Base-by-base conservation (phyloP, 2,329 filamentous ascomycete genomes). In the Orbilia brochopaga region DNA sequence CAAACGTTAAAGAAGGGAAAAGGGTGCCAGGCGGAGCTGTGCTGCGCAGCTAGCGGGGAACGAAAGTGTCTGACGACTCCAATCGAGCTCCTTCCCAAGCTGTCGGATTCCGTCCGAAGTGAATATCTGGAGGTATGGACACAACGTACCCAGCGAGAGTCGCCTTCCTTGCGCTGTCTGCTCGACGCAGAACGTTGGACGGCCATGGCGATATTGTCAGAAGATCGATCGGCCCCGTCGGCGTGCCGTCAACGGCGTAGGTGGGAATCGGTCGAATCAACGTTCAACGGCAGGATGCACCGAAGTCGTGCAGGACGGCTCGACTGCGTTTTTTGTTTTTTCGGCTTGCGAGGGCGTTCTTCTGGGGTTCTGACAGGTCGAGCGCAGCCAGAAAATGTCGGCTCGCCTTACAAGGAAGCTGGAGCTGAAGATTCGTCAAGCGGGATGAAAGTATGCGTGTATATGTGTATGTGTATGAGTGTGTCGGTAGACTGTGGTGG, bases 71-170 rank as follows among this genome's bases (percentile, higher is more conserved):
- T 62, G 58, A 60, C 57, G 57, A 60, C 57, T 60, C 57, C 15
- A n/a, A 37, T 42, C 56, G 44, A 37, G 56, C 32, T 60, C 46
- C 32, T 6, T 35, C n/a, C n/a, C 10, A 35, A 30, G 15, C 48
- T 32, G 40, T 37, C 57, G 21, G 57, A 11, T 53, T 30, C 13
- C 58, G 44, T 53, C 50, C 50, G 30, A 40, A 46, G 30, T 17
- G 44, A 8, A 48, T 19, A 2, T 42, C 19, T 27, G 32, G 53
- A 42, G 27, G 2, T 13, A 54, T 4, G 15, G 21, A 59, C 60
- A n/a, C n/a, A n/a, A n/a, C n/a, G 32, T 65, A 72, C 67, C 67
- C 67, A 72, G 55, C 67, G 61, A 55, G 40, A 65, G 23, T 72
- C 67, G 17, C 67, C 67, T 52, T 72, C 67, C 35, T 72, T 72